These are phyloP conservation scores for Ophiorrhiza pumila DNA, from an alignment of 257 asterid genomes.

Conservation along the genomic window DNA sequence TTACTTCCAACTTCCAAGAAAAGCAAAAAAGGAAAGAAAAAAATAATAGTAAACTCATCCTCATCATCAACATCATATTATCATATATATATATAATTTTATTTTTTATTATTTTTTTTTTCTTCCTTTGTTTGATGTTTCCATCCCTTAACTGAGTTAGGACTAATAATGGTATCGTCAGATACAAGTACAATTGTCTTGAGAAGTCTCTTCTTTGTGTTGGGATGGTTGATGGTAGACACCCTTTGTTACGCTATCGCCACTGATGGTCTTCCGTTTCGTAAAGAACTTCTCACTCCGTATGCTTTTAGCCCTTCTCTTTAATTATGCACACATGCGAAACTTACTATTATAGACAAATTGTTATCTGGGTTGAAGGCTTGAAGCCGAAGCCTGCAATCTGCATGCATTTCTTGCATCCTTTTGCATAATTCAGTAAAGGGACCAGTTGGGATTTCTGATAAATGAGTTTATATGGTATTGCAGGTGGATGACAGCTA, in stretches of 20 bases:
- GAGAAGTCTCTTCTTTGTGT: slow-evolving; percentile 44
- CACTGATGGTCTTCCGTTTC: slow-evolving; percentile 76
- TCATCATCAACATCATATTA: background rate
- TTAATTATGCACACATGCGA: too few relatives aligned
- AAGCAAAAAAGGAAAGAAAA: background rate
- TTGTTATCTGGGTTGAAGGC: background rate
- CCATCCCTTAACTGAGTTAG: too few relatives aligned
- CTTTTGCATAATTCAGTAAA: background rate
- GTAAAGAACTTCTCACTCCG: slow-evolving; percentile 76
- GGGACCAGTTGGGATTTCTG: background rate
- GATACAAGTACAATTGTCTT: slow-evolving; percentile 37
- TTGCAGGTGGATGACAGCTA: slow-evolving; percentile 83
- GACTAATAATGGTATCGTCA: slow-evolving; percentile 37
- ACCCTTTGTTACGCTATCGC: slow-evolving; percentile 48
- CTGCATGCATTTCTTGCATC: slow-evolving; percentile 1
- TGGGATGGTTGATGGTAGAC: slow-evolving; percentile 57
- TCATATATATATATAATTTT: too few relatives aligned
- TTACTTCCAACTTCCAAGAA: background rate
- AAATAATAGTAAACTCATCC: background rate
- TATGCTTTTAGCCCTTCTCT: slow-evolving; percentile 16
- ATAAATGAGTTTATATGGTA: background rate
- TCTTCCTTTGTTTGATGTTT: background rate
- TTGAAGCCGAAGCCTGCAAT: too few relatives aligned
- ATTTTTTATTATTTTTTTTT: background rate
- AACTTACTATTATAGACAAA: background rate